Evolutionary conservation across 164 flowering plant species (phyloP), one percentile per base, ranked within the genome.

Genomic region (Liquidambar formosana): DNA sequence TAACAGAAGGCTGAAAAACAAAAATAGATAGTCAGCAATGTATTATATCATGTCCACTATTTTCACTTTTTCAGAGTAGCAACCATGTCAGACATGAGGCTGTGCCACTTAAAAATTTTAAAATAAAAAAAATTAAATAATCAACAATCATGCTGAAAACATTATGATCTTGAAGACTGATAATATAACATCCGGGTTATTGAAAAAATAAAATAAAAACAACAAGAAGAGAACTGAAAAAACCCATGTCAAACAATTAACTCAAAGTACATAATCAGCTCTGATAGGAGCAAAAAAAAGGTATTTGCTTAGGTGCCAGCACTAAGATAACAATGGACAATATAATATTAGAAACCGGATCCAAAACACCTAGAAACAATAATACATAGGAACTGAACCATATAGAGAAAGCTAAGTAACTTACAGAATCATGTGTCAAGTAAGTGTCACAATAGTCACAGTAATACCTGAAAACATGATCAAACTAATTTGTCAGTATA

Each of bases 371-470:
- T 23, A 4, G 8, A 52, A 21, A 48, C 8, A 53, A 23, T 12
- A 53, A 3, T 53, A 53, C 10, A 21, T 15, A 53, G 19, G 10
- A 5, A 53, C 57, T 53, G n/a, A n/a, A n/a, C n/a, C n/a, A n/a
- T n/a, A n/a, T n/a, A n/a, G n/a, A n/a, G n/a, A n/a, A n/a, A n/a
- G n/a, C n/a, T n/a, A n/a, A n/a, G n/a, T n/a, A n/a, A 75, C 96
- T 88, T 74, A 94, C 99, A 43, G 99, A 93, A 82, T 95, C 98
- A 69, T 93, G 99, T 10, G 99, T 95, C 80, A 93, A 70, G 75
- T 93, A 95, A 53, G 98, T 93, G 72, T 95, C 99, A 60, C 99
- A 95, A 61, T 94, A 94, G 65, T 94, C 98, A 71, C 98, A 94
- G 66, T 94, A 86, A 46, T 92, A 92, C 83, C 96, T 90, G 84